phyloP scores from a whole-genome alignment of 176 grass and related monocot species.

The Hyparrhenia diplandra region DNA sequence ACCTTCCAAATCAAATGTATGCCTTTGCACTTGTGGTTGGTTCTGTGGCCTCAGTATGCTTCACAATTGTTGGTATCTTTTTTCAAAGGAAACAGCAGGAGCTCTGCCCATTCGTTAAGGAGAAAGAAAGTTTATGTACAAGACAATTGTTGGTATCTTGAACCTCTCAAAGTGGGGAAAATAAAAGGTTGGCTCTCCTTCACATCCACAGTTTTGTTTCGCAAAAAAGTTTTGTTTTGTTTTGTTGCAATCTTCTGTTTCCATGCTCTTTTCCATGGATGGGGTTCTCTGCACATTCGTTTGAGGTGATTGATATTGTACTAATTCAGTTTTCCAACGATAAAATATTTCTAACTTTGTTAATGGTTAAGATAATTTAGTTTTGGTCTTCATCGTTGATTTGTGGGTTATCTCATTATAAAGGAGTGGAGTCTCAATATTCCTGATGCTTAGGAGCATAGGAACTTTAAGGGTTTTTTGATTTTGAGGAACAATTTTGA shows the following conservation, averaged over 20 bases:
- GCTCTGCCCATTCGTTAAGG: too few relatives aligned
- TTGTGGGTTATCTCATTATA: neutral
- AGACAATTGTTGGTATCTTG: conserved; percentile 50
- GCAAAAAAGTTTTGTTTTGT: too few relatives aligned
- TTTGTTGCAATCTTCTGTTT: neutral
- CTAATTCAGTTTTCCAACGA: neutral
- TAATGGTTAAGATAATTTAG: neutral
- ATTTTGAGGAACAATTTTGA: neutral
- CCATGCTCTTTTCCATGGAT: neutral
- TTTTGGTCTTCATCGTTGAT: neutral
- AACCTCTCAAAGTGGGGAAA: conserved; percentile 62
- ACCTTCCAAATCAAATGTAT: conserved; percentile 50
- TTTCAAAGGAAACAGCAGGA: conserved; percentile 64
- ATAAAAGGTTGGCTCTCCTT: conserved; percentile 31
- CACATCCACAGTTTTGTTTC: neutral
- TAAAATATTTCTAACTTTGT: neutral
- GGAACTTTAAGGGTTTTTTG: neutral
- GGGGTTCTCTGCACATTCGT: neutral
- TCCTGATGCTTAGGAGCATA: neutral
- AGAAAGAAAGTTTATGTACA: too few relatives aligned
- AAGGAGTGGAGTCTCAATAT: neutral
- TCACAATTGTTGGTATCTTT: too few relatives aligned
- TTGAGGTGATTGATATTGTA: neutral
- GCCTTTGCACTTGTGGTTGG: conserved; percentile 47
- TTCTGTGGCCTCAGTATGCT: conserved; percentile 35